These are phyloP conservation scores for Ceratocystis cubensis DNA, from an alignment of 2,329 filamentous ascomycete species.

Conservation along the genomic window DNA sequence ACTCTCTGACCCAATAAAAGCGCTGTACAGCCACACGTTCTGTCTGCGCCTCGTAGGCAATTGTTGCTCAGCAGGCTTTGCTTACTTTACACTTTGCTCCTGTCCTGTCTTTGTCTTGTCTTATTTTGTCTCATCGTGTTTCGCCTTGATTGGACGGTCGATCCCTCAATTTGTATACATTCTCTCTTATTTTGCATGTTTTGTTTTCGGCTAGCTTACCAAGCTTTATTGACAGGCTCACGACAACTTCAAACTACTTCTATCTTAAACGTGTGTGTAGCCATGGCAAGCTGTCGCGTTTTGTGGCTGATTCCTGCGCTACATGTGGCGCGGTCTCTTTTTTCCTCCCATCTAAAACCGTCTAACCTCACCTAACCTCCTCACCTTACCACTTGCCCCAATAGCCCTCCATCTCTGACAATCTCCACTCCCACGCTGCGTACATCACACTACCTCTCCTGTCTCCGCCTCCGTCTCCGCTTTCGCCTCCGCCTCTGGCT, in stretches of 20 bases:
- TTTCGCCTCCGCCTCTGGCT: background rate
- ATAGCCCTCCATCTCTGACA: background rate
- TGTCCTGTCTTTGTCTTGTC: too few species aligned
- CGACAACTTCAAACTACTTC: too few species aligned
- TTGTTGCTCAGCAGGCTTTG: too few species aligned
- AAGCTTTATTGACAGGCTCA: too few species aligned
- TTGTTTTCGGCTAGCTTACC: too few species aligned
- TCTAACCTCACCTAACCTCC: too few species aligned
- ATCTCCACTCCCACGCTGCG: background rate
- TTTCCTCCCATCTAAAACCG: background rate
- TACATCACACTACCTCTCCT: background rate
- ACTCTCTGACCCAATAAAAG: background rate
- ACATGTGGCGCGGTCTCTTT: background rate
- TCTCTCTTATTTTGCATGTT: too few species aligned
- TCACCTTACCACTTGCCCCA: background rate
- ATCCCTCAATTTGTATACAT: too few species aligned
- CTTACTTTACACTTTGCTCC: too few species aligned
- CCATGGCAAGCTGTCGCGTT: background rate
- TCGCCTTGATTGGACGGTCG: too few species aligned
- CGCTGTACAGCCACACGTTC: constrained; percentile 5
- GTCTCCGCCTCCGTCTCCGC: background rate
- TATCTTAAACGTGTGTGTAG: too few species aligned
- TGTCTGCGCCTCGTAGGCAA: constrained; percentile 2
- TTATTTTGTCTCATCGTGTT: too few species aligned
- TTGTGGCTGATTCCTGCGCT: background rate